Percentiles rank a stretch among this genome's conserved stretches.
These are phyloP conservation scores for Vaccinium macrocarpon DNA, from an alignment of 148 eudicot species.

Conservation along the genomic window DNA sequence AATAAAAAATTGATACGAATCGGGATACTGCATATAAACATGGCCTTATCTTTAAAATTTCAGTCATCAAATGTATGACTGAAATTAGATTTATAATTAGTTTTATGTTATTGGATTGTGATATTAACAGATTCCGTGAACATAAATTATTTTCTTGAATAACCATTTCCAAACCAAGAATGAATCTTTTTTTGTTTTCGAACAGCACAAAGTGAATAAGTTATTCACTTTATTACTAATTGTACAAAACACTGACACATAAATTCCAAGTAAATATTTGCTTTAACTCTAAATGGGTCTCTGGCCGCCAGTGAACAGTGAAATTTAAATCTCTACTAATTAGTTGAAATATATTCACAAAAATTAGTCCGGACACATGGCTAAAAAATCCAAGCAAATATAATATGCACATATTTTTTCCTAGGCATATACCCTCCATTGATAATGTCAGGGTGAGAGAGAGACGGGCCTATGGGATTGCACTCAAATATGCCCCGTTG, in stretches of 20 bases:
- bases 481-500: conserved; percentile 25
- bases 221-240: not conserved
- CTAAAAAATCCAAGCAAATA: not conserved
- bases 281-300: no score
- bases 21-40: not conserved
- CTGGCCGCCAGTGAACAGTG: no score
- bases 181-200: no score
- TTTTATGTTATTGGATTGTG: not conserved
- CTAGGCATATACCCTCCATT: not conserved
- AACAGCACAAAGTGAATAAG: no score
- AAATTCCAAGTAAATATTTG: not conserved
- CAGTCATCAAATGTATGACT: not conserved
- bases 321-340: no score
- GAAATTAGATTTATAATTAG: not conserved
- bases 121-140: not conserved
- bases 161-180: not conserved
- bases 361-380: no score
- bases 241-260: not conserved
- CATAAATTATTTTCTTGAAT: not conserved
- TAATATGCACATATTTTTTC: not conserved
- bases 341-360: no score
- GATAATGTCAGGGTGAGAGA: not conserved
- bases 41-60: not conserved
- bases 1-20: no score
- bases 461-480: conserved; percentile 19